phyloP scores from a whole-genome alignment of 148 eudicot genomes.

The Oxyria digyna region DNA sequence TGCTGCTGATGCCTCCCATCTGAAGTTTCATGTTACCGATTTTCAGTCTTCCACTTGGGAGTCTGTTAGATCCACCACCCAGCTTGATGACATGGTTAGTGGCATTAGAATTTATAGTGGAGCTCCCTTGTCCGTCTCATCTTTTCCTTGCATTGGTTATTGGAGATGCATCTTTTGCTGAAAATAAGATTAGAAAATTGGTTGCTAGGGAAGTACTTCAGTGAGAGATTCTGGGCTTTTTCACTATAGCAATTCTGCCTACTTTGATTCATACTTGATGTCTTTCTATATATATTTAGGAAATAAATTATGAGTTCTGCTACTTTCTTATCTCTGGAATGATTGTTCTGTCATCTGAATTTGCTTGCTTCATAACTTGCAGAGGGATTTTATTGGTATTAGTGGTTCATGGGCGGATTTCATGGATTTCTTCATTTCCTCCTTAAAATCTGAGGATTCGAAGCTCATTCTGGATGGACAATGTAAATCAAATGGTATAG shows the following conservation, averaged over 20 bases:
- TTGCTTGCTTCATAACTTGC: slow-evolving; percentile 12
- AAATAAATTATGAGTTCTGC: neutral
- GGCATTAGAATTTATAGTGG: neutral
- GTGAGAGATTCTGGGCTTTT: neutral
- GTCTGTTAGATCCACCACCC: slow-evolving; percentile 30
- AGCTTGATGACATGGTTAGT: slow-evolving; percentile 72
- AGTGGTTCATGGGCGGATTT: slow-evolving; percentile 83
- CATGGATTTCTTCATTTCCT: slow-evolving; percentile 45
- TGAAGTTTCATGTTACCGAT: slow-evolving; percentile 44
- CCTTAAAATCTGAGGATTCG: slow-evolving; percentile 57
- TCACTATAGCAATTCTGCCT: neutral
- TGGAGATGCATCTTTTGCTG: neutral
- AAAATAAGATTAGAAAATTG: neutral
- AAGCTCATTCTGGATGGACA: slow-evolving; percentile 62
- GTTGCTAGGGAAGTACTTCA: neutral
- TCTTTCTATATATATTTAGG: neutral
- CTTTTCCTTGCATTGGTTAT: neutral
- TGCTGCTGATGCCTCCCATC: slow-evolving; percentile 22
- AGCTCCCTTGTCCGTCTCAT: too few relatives aligned
- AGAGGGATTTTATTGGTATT: slow-evolving; percentile 76
- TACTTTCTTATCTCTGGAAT: neutral
- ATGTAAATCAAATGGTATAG: slow-evolving; percentile 38
- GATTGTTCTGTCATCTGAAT: neutral
- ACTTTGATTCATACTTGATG: neutral
- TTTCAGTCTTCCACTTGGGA: slow-evolving; percentile 50